Evolutionary conservation across 148 eudicot species (phyloP), one percentile per base, ranked within the genome.

Genomic region (Talinum fruticosum): DNA sequence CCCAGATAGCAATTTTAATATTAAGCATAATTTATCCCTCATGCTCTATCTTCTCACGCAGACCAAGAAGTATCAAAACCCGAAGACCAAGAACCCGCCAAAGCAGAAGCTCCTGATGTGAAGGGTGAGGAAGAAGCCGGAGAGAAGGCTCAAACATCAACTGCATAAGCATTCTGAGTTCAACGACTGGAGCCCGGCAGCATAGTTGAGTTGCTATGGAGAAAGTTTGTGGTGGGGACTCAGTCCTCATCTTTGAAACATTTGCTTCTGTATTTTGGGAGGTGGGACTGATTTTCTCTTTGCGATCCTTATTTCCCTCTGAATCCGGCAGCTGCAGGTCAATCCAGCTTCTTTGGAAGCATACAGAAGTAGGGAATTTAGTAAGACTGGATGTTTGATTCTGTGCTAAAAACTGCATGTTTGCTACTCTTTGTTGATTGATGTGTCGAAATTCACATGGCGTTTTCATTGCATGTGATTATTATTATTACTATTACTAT

Each of bases 1-100:
- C 10, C 10, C 45, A 41, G 45, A 41, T 6, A 6, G 62, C 1
- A 6, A n/a, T 23, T 16, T 67, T 34, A 32, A 67, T 33, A 4
- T n/a, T 5, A 71, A 44, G 54, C 8, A 38, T 44, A 0, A 13
- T 32, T 6, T 66, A 33, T 47, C 30, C n/a, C n/a, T n/a, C n/a
- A n/a, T n/a, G 28, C 12, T 57, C 7, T 28, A 15, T 51, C 36
- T n/a, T 65, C 5, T 37, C 54, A 12, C 77, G 79, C 76, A 90
- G 97, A 81, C 77, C 83, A 80, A 82, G 91, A 86, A 71, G 88
- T 80, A 23, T 53, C 85, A 1, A 90, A 85, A 82, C 88, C 97
- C 3, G 89, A 84, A 32, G 90, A 73, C 14, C 66, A 73, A 32
- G 89, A 79, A 3, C 67, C 59, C 8, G 79, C 73, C 21, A 66